Evolutionary conservation across 352 stramenopile species (phyloP).

Genomic region (Plasmopara viticola): DNA sequence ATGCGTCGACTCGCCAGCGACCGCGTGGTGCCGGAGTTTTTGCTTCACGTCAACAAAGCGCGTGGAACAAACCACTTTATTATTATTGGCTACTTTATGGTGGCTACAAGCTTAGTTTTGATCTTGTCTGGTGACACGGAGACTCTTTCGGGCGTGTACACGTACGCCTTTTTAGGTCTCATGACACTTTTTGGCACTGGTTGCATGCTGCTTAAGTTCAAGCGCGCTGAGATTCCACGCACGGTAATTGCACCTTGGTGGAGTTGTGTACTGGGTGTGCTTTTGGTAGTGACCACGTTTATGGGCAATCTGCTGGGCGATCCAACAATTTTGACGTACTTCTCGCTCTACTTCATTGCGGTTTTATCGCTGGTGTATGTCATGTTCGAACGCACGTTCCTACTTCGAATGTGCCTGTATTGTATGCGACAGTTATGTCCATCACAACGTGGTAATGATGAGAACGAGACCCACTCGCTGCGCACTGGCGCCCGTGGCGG

Average conservation of each 20-base stretch:
- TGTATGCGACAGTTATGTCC: constrained; percentile 68
- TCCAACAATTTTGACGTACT: constrained; percentile 84
- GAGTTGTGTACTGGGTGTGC: constrained; percentile 74
- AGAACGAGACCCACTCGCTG: constrained; percentile 43
- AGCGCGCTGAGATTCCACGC: constrained; percentile 85
- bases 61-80: constrained; percentile 90
- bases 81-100: constrained; percentile 87
- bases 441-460: constrained; percentile 38
- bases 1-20: constrained; percentile 90
- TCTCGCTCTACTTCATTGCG: constrained; percentile 83
- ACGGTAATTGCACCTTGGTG: constrained; percentile 85
- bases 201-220: constrained; percentile 94
- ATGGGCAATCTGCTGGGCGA: constrained; percentile 82
- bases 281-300: constrained; percentile 79
- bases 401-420: constrained; percentile 79
- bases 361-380: constrained; percentile 78
- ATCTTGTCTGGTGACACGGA: constrained; percentile 89
- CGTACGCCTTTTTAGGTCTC: constrained; percentile 91
- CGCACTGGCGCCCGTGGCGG: constrained; percentile 74
- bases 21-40: constrained; percentile 73
- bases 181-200: constrained; percentile 92
- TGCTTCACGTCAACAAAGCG: constrained; percentile 75
- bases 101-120: constrained; percentile 84
- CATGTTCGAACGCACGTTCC: constrained; percentile 87
- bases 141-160: constrained; percentile 92